Conservation (phyloP, 2,329 filamentous ascomycete species). For the Colletotrichum zoysiae region DNA sequence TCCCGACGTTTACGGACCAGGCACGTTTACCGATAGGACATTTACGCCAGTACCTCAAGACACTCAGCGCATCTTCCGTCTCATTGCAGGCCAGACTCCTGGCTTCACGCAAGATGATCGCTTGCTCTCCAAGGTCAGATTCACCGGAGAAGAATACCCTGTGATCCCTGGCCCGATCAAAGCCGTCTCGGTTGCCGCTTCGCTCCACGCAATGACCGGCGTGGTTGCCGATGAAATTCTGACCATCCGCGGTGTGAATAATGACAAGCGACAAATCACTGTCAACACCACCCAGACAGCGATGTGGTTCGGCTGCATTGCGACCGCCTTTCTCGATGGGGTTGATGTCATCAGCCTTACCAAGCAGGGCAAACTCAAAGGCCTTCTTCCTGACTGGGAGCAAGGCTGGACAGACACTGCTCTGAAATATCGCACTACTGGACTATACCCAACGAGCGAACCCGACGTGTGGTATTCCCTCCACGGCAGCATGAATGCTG, state of each 20-base stretch:
- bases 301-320: slow-evolving; percentile 48
- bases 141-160: slow-evolving; percentile 49
- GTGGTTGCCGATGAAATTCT: slow-evolving; percentile 54
- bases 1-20: slow-evolving; percentile 49
- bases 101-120: slow-evolving; percentile 50
- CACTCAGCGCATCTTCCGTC: slow-evolving; percentile 49
- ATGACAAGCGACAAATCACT: slow-evolving; percentile 47
- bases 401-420: slow-evolving; percentile 43
- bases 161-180: slow-evolving; percentile 54
- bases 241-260: slow-evolving; percentile 47
- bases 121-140: slow-evolving; percentile 48
- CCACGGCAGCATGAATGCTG: slow-evolving; percentile 62
- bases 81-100: slow-evolving; percentile 48
- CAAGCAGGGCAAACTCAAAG: slow-evolving; percentile 29
- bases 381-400: slow-evolving; percentile 31
- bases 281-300: slow-evolving; percentile 62
- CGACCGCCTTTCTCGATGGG: slow-evolving; percentile 29
- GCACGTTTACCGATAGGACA: slow-evolving; percentile 47
- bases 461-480: slow-evolving; percentile 62
- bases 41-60: slow-evolving; percentile 49
- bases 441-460: slow-evolving; percentile 62
- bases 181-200: slow-evolving; percentile 49
- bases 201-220: slow-evolving; percentile 52
- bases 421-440: slow-evolving; percentile 56
- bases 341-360: slow-evolving; percentile 29